These are phyloP conservation scores for Helianthus tuberosus DNA, from an alignment of 129 eudicot species.

Conservation along the genomic window DNA sequence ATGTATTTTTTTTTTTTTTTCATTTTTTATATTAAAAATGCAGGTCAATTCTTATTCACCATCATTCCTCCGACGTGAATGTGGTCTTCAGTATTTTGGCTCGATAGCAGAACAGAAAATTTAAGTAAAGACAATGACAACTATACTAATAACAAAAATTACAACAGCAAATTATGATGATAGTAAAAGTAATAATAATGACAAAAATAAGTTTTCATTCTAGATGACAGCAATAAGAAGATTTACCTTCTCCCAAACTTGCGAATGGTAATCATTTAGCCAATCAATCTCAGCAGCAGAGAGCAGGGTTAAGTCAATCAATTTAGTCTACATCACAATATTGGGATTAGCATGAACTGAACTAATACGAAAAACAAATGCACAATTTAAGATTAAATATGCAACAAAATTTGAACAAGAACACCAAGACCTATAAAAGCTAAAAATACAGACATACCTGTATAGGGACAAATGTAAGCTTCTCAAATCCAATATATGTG, in stretches of 20 bases:
- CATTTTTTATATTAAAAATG: too few relatives aligned
- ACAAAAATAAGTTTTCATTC: neutral
- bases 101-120: too few relatives aligned
- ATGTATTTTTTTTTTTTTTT: too few relatives aligned
- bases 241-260: slow-evolving; percentile 95
- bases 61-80: too few relatives aligned
- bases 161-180: too few relatives aligned
- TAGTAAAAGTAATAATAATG: too few relatives aligned
- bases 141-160: too few relatives aligned
- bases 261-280: slow-evolving; percentile 87
- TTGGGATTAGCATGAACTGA: slow-evolving; percentile 4
- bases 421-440: neutral
- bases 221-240: slow-evolving; percentile 10
- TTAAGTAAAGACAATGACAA: too few relatives aligned
- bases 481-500: slow-evolving; percentile 81
- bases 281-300: slow-evolving; percentile 75
- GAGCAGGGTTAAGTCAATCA: slow-evolving; percentile 68
- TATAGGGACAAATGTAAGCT: slow-evolving; percentile 92
- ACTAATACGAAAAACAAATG: neutral
- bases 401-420: neutral
- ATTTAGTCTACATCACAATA: slow-evolving; percentile 56
- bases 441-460: slow-evolving; percentile 59
- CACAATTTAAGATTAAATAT: neutral
- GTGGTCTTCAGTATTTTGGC: too few relatives aligned
- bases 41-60: too few relatives aligned